phyloP scores from a whole-genome alignment of 2,329 filamentous ascomycete genomes.

The Exophiala calicioides region DNA sequence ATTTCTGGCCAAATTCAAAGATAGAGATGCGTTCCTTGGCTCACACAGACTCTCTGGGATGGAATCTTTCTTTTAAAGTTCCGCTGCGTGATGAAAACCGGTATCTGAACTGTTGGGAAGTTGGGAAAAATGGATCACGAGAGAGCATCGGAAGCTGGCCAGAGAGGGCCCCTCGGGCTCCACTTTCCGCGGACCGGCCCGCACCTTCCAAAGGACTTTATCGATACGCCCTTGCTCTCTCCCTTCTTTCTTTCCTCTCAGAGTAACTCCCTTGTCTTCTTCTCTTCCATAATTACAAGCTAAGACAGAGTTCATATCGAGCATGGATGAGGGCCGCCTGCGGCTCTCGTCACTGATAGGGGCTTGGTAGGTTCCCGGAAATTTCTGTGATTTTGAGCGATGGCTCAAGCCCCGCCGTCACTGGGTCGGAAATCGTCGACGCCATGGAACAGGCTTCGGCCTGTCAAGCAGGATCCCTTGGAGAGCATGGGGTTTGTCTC shows the following conservation, averaged over 20 bases:
- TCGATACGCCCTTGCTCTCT: background rate
- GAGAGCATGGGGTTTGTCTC: constrained; percentile 83
- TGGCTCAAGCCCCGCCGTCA: constrained; percentile 21
- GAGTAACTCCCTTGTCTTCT: background rate
- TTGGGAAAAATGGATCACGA: background rate
- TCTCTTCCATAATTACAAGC: no score
- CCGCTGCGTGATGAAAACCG: no score
- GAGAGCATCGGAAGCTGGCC: background rate
- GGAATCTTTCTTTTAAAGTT: no score
- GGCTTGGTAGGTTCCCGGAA: no score
- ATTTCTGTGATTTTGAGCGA: constrained; percentile 6
- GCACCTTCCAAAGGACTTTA: background rate
- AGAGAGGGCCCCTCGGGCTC: background rate
- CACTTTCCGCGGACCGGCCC: constrained; percentile 6
- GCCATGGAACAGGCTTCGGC: constrained; percentile 69
- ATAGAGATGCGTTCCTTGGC: no score
- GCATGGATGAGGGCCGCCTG: background rate
- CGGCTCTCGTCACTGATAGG: no score
- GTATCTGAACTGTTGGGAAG: no score
- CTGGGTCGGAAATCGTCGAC: constrained; percentile 28
- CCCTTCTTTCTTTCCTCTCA: background rate
- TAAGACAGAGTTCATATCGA: background rate
- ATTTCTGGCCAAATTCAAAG: no score
- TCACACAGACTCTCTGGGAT: no score
- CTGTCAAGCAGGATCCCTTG: constrained; percentile 72